Percentiles rank a stretch among this genome's conserved stretches.
Conservation (phyloP, 768 basidiomycete species). For the Chalciporus pseudorubinellus region DNA sequence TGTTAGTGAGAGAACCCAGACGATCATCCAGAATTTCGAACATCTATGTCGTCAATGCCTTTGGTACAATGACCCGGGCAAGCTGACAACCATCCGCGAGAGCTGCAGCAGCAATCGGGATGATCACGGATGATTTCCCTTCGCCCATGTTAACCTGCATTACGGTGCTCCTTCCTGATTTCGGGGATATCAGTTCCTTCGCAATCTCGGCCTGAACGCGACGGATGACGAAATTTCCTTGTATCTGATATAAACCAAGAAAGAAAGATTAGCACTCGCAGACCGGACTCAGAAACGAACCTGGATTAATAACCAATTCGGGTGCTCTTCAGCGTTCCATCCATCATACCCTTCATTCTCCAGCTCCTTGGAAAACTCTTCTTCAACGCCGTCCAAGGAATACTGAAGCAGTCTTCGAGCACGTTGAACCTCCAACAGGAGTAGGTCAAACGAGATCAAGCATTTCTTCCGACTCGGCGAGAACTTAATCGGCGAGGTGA, state of each 20-base stretch:
- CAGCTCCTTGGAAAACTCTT: conserved; percentile 30
- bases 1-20: conserved; percentile 41
- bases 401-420: conserved; percentile 30
- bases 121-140: conserved; percentile 45
- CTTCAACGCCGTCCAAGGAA: conserved; percentile 15
- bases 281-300: conserved; percentile 10
- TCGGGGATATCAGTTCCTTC: conserved; percentile 43
- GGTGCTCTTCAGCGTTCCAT: conserved; percentile 15
- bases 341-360: conserved; percentile 17
- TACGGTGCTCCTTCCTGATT: conserved; percentile 31
- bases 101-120: conserved; percentile 40
- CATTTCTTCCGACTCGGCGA: conserved; percentile 25
- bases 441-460: conserved; percentile 28
- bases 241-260: conserved; percentile 32
- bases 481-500: conserved; percentile 10
- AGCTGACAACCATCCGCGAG: conserved; percentile 43
- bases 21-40: conserved; percentile 41
- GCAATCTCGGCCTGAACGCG: conserved; percentile 38
- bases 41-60: conserved; percentile 41
- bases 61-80: conserved; percentile 46
- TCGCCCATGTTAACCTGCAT: conserved; percentile 57
- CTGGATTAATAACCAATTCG: conserved; percentile 46
- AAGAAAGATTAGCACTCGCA: too few relatives aligned
- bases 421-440: conserved; percentile 33
- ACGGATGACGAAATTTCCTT: conserved; percentile 40